phyloP scores from a whole-genome alignment of 176 grass and related monocot species.

The Oryza longistaminata region DNA sequence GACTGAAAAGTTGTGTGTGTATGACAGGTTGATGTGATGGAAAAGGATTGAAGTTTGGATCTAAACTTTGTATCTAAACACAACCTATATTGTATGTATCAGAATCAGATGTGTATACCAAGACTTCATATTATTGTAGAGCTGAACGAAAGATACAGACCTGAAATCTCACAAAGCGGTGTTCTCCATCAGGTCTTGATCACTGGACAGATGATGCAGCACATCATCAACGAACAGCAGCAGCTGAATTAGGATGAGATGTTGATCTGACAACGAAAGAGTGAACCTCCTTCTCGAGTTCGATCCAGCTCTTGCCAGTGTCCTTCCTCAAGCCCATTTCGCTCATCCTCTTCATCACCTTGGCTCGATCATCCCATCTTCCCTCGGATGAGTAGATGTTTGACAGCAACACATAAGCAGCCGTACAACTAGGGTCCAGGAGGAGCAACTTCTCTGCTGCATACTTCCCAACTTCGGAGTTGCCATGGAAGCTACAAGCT shows the following conservation, averaged over 20 bases:
- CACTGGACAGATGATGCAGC: conserved; percentile 44
- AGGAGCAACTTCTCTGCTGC: conserved; percentile 63
- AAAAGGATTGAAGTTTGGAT: no score
- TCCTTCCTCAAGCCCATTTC: conserved; percentile 69
- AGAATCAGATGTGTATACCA: background rate
- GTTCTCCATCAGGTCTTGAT: conserved; percentile 46
- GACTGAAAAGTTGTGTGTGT: no score
- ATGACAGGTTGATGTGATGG: no score
- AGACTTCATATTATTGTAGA: background rate
- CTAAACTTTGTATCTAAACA: no score
- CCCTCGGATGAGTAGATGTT: conserved; percentile 72
- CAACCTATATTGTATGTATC: background rate
- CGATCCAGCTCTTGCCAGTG: conserved; percentile 87
- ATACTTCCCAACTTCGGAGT: conserved; percentile 65
- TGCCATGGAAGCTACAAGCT: conserved; percentile 72
- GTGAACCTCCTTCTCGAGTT: conserved; percentile 61
- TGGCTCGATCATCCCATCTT: conserved; percentile 64
- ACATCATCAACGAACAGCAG: conserved; percentile 31
- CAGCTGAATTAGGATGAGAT: conserved; percentile 39
- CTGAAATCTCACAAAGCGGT: conserved; percentile 29
- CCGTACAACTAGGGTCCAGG: conserved; percentile 48
- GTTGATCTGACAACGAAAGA: conserved; percentile 41
- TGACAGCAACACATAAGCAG: conserved; percentile 74
- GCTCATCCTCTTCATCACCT: conserved; percentile 69
- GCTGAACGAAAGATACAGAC: background rate